phyloP scores from a whole-genome alignment of 2,329 filamentous ascomycete genomes.

The Colletotrichum cuscutae region DNA sequence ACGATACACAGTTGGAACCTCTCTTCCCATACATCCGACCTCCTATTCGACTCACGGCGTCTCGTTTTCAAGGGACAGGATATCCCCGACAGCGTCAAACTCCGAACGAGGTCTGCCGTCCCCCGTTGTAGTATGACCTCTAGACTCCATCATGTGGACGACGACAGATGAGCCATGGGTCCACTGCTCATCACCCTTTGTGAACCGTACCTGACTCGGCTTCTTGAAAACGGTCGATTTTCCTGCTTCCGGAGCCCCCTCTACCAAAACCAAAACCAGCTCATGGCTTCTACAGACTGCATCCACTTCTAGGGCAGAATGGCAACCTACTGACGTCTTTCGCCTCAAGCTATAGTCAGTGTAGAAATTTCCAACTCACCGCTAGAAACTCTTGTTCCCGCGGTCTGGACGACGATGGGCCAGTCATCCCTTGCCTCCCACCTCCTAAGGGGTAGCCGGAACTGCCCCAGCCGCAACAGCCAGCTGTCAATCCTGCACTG shows the following conservation, averaged over 20 bases:
- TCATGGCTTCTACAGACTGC: not conserved
- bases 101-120: not conserved
- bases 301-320: not conserved
- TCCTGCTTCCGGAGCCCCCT: conserved; percentile 6
- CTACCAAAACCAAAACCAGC: not conserved
- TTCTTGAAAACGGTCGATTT: conserved; percentile 5
- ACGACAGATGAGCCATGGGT: conserved; percentile 5
- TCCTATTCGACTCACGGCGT: not conserved
- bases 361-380: not conserved
- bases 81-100: not conserved
- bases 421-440: conserved; percentile 13
- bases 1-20: not conserved
- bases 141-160: not conserved
- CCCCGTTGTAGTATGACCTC: not conserved
- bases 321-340: not conserved
- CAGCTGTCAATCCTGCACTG: conserved; percentile 31
- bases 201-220: not conserved
- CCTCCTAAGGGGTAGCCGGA: not conserved
- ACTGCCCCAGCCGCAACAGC: conserved; percentile 18
- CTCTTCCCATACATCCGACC: not conserved
- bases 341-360: not conserved
- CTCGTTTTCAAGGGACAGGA: conserved; percentile 14
- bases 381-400: not conserved
- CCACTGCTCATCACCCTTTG: not conserved
- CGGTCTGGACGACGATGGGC: conserved; percentile 12